These are phyloP conservation scores for Teunomyces gatunensis DNA, from an alignment of 805 yeast genomes.

Conservation along the genomic window DNA sequence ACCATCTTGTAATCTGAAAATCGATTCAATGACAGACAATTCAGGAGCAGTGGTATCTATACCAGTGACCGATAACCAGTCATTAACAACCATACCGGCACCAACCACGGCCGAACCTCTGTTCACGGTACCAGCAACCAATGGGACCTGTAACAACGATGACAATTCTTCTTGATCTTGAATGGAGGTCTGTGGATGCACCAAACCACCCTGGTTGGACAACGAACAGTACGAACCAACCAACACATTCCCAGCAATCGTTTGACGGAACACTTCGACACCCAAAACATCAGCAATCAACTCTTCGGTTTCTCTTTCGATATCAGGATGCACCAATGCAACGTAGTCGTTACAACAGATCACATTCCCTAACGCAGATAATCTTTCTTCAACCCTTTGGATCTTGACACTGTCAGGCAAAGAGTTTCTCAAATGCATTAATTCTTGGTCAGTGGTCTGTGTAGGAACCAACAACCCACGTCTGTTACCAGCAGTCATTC, in stretches of 20 bases:
- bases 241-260: conserved; percentile 95
- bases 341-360: conserved; percentile 98
- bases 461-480: conserved; percentile 96
- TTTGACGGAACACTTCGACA: conserved; percentile 98
- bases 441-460: conserved; percentile 97
- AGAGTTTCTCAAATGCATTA: conserved; percentile 94
- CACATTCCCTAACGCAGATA: conserved; percentile 95
- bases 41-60: conserved; percentile 98
- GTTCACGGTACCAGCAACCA: conserved; percentile 98
- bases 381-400: conserved; percentile 96
- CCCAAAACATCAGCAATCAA: conserved; percentile 96
- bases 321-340: conserved; percentile 98
- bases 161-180: conserved; percentile 98
- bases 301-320: conserved; percentile 98
- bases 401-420: conserved; percentile 93
- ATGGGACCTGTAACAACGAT: conserved; percentile 91
- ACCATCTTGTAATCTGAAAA: conserved; percentile 89
- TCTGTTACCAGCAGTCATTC: conserved; percentile 98
- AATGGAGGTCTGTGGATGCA: conserved; percentile 94
- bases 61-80: conserved; percentile 97
- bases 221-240: conserved; percentile 96
- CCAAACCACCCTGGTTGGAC: conserved; percentile 97
- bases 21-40: conserved; percentile 92
- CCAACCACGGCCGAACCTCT: conserved; percentile 98
- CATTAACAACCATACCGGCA: conserved; percentile 98